Evolutionary conservation across 331 rosid genomes (phyloP), one percentile per base, ranked within the genome.

Genomic region (Dryas integrifolia): DNA sequence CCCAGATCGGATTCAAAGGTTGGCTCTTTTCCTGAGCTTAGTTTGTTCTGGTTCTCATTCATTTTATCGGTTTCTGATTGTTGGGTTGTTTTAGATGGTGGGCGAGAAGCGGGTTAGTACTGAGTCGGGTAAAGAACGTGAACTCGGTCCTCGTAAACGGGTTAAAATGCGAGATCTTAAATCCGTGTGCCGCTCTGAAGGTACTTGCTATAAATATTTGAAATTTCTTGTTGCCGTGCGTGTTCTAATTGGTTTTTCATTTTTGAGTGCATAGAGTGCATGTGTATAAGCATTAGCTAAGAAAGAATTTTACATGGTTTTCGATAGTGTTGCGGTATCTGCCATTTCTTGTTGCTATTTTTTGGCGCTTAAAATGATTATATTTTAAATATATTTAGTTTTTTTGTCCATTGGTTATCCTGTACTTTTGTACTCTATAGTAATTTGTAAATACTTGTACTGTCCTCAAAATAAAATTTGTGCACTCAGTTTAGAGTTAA

Each of bases 161-260:
- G 78, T 85, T 53, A 94, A 91, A 82, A 86, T 86, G 82, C 88
- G 78, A 60, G 89, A 86, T 89, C 92, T 87, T 79, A 86, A 81
- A 30, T 78, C 92, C 12, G 74, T 89, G 43, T 81, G 86, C 78
- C 76, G 77, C 4, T 81, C 87, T 12, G 82, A 80, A 61, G 98
- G 98, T 92, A 80, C 55, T 58, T 82, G 12, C 60, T 30, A 6
- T 35, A 0, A 21, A 50, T n/a, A 4, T 6, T 21, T 39, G 3
- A 70, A 15, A 21, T 30, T 45, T 56, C 0, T 51, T 38, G 63
- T 53, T 39, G 18, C 24, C 30, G 59, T 10, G 26, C 21, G 11
- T 2, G 8, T 72, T 3, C 11, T 24, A 7, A 11, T 8, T 38
- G 72, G 35, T 30, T 30, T 30, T 30, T 21, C 24, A 30, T 44